Evolutionary conservation across 1,284 basidiomycete genomes (phyloP).

Genomic region (Pseudozyma sp.): DNA sequence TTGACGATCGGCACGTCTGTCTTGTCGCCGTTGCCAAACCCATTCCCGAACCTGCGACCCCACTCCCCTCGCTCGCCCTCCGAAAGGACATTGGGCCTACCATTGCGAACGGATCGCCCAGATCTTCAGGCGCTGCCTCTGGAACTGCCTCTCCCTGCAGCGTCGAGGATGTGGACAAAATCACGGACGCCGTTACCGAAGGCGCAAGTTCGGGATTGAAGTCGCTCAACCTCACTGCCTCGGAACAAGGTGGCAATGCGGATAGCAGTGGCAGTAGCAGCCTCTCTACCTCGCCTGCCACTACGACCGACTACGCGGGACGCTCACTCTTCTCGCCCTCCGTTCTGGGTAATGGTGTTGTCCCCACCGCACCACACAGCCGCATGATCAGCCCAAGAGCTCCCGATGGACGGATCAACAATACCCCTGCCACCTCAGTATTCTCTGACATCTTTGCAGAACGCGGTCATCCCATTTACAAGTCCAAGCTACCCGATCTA

Average conservation of each 20-base stretch:
- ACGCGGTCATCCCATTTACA: slow-evolving; percentile 14
- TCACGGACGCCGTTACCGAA: background rate
- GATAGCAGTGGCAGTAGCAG: slow-evolving; percentile 1
- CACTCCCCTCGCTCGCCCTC: slow-evolving; percentile 21
- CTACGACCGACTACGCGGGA: slow-evolving; percentile 2
- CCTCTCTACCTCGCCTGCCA: slow-evolving; percentile 9
- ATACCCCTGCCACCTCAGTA: slow-evolving; percentile 49
- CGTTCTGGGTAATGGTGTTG: background rate
- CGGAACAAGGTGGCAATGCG: background rate
- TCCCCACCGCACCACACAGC: slow-evolving; percentile 19
- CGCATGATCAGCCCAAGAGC: slow-evolving; percentile 27
- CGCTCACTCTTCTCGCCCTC: slow-evolving; percentile 26
- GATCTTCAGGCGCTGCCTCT: slow-evolving; percentile 10
- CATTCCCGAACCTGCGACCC: slow-evolving; percentile 48
- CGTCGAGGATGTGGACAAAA: background rate
- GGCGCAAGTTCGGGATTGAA: slow-evolving; percentile 5
- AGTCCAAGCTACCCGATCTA: slow-evolving; percentile 26
- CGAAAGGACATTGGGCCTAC: slow-evolving; percentile 1
- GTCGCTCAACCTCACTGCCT: slow-evolving; percentile 16
- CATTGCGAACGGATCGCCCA: slow-evolving; percentile 2
- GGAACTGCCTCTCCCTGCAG: background rate
- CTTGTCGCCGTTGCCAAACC: slow-evolving; percentile 62
- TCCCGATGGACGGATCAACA: slow-evolving; percentile 33
- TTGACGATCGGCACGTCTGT: slow-evolving; percentile 63
- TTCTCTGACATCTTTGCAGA: slow-evolving; percentile 43